Evolutionary conservation across 768 basidiomycete genomes (phyloP).

Genomic region (Nevesoporus exiguus): DNA sequence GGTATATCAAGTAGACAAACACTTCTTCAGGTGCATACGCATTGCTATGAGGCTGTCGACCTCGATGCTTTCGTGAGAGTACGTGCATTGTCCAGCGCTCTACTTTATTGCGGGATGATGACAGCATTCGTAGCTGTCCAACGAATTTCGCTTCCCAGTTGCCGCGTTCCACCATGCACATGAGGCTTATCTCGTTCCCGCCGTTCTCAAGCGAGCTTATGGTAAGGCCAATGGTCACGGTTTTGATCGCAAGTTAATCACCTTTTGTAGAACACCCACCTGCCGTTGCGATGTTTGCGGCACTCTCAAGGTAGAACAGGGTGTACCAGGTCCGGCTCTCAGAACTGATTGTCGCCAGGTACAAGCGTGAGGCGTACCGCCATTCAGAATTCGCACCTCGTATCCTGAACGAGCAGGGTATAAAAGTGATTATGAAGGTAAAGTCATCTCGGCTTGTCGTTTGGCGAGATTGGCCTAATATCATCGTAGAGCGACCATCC

Average conservation of each 20-base stretch:
- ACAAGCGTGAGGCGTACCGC: constrained; percentile 57
- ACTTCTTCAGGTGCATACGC: constrained; percentile 39
- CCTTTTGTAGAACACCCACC: constrained; percentile 45
- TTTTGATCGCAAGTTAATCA: not conserved
- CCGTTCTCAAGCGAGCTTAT: constrained; percentile 66
- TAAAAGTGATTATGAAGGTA: constrained; percentile 53
- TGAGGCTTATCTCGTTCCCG: constrained; percentile 79
- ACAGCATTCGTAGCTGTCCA: constrained; percentile 48
- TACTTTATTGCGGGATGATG: not conserved
- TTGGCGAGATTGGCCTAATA: not conserved
- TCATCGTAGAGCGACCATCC: constrained; percentile 62
- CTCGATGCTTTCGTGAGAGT: constrained; percentile 65
- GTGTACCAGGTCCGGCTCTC: not conserved
- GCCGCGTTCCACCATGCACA: constrained; percentile 78
- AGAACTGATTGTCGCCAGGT: constrained; percentile 23
- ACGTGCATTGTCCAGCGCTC: constrained; percentile 16
- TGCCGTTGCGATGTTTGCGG: constrained; percentile 70
- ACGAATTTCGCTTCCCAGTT: constrained; percentile 78
- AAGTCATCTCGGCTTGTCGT: not conserved
- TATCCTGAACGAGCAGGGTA: constrained; percentile 47
- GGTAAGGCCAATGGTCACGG: constrained; percentile 31
- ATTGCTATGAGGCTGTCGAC: constrained; percentile 65
- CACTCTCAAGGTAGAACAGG: constrained; percentile 38
- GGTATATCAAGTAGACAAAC: not conserved
- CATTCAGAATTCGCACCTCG: constrained; percentile 57